Evolutionary conservation across 768 basidiomycete genomes (phyloP), one percentile per base, ranked within the genome.

Genomic region (Pleurotus eryngii): DNA sequence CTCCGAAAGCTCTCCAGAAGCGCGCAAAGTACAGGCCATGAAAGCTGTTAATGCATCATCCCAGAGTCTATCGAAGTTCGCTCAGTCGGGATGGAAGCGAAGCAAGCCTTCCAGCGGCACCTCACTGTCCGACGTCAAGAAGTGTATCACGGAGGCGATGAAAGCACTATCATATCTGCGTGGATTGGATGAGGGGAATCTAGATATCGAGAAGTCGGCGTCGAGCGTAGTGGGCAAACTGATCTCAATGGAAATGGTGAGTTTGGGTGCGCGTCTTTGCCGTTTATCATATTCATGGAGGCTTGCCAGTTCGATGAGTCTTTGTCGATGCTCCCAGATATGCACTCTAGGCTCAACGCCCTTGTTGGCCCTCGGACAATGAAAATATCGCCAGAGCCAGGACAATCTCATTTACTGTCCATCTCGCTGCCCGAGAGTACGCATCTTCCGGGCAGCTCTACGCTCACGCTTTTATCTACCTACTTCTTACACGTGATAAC

Each of bases 131-230:
- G 46, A 71, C 63, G 57, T 72, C n/a, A 75, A 66, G 38, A 63
- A 70, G 20, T 65, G 75, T 14, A 71, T 74, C 5, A 67, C 72
- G 7, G 62, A 76, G 15, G 81, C 81, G 0, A 66, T 73, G 14
- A 74, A 72, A 50, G 76, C 81, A 51, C 66, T 92, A 6, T 58
- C 57, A 1, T 61, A 68, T 2, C 70, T 92, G 43, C 73, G 90
- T 49, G 65, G 64, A 30, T 51, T 81, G 17, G 71, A 69, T 46
- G 72, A 78, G 0, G 74, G 72, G 2, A 79, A 81, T 60, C 14
- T 89, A 7, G 86, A 92, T 60, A 77, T 91, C 4, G 92, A 93
- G 70, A 78, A 86, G 38, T 89, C 88, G 2, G 90, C 87, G 1
- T 78, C 78, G 49, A 85, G 85, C 57, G 70, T 92, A 4, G 65